Base-by-base conservation (phyloP, 73 alveolate genomes). In the Breviolum minutum region DNA sequence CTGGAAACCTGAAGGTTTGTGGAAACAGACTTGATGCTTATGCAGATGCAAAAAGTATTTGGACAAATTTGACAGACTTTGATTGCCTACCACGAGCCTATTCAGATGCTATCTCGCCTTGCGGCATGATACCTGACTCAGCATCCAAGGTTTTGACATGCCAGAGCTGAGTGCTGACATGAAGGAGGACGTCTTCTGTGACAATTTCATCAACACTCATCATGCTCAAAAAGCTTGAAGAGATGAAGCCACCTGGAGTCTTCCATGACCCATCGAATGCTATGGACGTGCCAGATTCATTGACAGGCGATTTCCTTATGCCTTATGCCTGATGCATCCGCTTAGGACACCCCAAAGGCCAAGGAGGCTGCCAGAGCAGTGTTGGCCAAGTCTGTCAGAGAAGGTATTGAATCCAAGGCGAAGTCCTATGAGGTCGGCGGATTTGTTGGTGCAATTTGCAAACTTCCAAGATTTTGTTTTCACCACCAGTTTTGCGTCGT, bases 391-490 rank as follows among this genome's bases (percentile, higher is more conserved):
- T 61, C 64, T 7, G 86, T 89, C 19, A 68, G 64, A 86, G 64
- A 68, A 63, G 86, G 96, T 26, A 89, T 89, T 86, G 60, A 69
- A 60, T 16, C 74, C 69, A 89, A 89, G 87, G 96, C 96, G 11
- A 54, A 76, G 71, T 89, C 96, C 73, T 89, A 89, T 61, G 96
- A 89, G 92, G 92, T 20, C 19, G 12, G 88, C n/a, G 24, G 90
- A 10, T 14, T 14, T 6, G 24, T 0, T 40, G 54, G 54, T 40
- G 54, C 54, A 13, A 71, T 71, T 11, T 8, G 8, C 27, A 71
- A 24, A 27, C 22, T 13, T 71, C 14, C 27, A 24, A 8, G 16
- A 24, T 11, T 26, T 71, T 27, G 81, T 71, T 71, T 4, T 11
- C 7, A 71, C 26, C 27, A 0, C 27, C 14, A 0, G 82, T 13